A percentile compares a stretch with the other conserved stretches of the same genome.
Evolutionary conservation across 768 basidiomycete genomes (phyloP).

Genomic region (Collybiopsis confluens): DNA sequence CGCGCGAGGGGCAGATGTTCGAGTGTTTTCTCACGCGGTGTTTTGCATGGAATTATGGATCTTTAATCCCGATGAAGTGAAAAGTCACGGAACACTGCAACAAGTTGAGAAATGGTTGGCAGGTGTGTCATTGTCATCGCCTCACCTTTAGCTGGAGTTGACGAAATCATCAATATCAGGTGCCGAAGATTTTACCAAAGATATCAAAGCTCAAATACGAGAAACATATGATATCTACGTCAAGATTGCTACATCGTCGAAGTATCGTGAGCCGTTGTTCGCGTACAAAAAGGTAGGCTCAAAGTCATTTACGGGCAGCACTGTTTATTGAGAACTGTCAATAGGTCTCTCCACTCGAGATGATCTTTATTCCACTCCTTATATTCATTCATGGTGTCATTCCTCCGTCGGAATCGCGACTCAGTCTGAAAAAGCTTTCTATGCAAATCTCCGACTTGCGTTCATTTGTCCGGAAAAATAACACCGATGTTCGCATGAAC

Average conservation of each 20-base stretch:
- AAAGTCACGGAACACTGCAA: background rate
- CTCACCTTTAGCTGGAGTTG: no score
- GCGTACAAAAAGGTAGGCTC: conserved; percentile 3
- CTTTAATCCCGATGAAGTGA: background rate
- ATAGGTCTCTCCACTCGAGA: conserved; percentile 4
- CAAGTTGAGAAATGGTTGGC: conserved; percentile 1
- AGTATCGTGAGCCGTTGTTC: background rate
- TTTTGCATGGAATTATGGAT: conserved; percentile 40
- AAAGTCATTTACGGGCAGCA: background rate
- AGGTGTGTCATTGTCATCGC: background rate
- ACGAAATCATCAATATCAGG: no score
- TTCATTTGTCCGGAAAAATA: background rate
- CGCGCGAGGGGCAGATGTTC: conserved; percentile 51
- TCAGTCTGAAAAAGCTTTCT: background rate
- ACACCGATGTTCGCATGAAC: conserved; percentile 5
- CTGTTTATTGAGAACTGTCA: no score
- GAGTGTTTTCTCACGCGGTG: conserved; percentile 52
- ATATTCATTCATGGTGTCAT: conserved; percentile 3
- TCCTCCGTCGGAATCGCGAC: background rate
- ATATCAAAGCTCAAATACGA: background rate
- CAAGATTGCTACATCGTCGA: background rate
- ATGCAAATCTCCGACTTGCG: background rate
- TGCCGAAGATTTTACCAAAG: background rate
- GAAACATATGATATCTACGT: background rate
- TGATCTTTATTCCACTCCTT: conserved; percentile 4